A percentile compares a stretch with the other conserved stretches of the same genome.
Evolutionary conservation across 2,329 filamentous ascomycete species (phyloP).

Genomic region (Biscogniauxia sp.): DNA sequence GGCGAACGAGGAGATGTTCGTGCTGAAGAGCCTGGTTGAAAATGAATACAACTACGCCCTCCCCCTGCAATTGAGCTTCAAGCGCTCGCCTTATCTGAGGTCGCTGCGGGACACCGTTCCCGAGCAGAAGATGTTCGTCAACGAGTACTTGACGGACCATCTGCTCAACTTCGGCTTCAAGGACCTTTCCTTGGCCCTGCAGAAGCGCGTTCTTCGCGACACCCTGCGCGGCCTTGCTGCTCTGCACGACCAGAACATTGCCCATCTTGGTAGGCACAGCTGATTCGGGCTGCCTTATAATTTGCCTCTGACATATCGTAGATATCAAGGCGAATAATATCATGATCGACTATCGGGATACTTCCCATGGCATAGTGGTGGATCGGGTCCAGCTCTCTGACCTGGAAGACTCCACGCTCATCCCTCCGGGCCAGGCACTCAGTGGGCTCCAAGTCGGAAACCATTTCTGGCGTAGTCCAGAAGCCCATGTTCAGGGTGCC

Average conservation of each 20-base stretch:
- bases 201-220: slow-evolving; percentile 43
- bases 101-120: slow-evolving; percentile 41
- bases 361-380: slow-evolving; percentile 29
- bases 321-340: slow-evolving; percentile 46
- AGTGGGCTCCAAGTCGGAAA: slow-evolving; percentile 39
- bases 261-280: slow-evolving; percentile 32
- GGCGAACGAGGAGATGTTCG: slow-evolving; percentile 33
- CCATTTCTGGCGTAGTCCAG: slow-evolving; percentile 45
- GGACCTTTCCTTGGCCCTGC: slow-evolving; percentile 34
- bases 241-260: slow-evolving; percentile 37
- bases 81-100: slow-evolving; percentile 36
- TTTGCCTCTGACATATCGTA: slow-evolving; percentile 14
- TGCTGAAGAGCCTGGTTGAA: slow-evolving; percentile 34
- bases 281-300: slow-evolving; percentile 6
- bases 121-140: slow-evolving; percentile 44
- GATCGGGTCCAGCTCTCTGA: slow-evolving; percentile 40
- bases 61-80: slow-evolving; percentile 31
- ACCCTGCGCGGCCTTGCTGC: slow-evolving; percentile 38
- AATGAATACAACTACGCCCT: slow-evolving; percentile 35
- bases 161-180: slow-evolving; percentile 41
- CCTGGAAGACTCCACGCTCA: slow-evolving; percentile 39
- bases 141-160: slow-evolving; percentile 42
- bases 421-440: slow-evolving; percentile 36
- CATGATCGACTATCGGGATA: slow-evolving; percentile 38
- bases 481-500: slow-evolving; percentile 39